Base-by-base conservation (phyloP, 2,329 filamentous ascomycete genomes). In the Colletotrichum sp. region DNA sequence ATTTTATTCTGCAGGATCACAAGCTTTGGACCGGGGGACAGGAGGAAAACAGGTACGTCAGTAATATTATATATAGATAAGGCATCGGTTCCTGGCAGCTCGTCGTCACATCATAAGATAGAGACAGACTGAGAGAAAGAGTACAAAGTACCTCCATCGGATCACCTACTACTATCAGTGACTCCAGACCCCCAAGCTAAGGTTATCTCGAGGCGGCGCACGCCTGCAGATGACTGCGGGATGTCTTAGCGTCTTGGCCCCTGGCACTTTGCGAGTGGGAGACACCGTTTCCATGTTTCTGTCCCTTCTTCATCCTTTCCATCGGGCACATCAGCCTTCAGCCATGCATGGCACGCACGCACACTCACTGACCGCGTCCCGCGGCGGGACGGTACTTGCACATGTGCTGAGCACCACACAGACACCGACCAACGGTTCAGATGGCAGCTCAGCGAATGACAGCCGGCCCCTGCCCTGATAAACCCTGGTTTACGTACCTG, bases 401-500 rank as follows among this genome's bases (percentile, higher is more conserved):
- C 26, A 60, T 65, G 30, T 26, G 32, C 48, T 52, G 21, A 55
- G 55, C 43, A 55, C 71, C 62, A 30, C 30, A 66, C 26, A 68
- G 30, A 70, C 58, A 43, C 36, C 64, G 36, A 62, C 70, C 66
- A 71, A 73, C 68, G 77, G 75, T 55, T 75, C 71, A 77, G 78
- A 70, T 55, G 62, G 56, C 52, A 66, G 69, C 66, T 8, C 77
- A 70, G 73, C 65, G 72, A 81, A 78, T 80, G 70, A 73, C 66
- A 76, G 60, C 56, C n/a, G 66, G 18, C 64, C 66, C 38, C n/a
- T 30, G 26, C 48, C 18, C 43, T 52, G 73, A 76, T 76, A 76
- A 76, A 64, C 64, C 34, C 65, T 30, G 43, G 72, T 77, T 84
- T 84, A 84, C 83, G 82, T 83, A 84, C 81, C 83, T 79, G 78